Evolutionary conservation across 805 yeast genomes (phyloP).

Genomic region (Candida michaelii): DNA sequence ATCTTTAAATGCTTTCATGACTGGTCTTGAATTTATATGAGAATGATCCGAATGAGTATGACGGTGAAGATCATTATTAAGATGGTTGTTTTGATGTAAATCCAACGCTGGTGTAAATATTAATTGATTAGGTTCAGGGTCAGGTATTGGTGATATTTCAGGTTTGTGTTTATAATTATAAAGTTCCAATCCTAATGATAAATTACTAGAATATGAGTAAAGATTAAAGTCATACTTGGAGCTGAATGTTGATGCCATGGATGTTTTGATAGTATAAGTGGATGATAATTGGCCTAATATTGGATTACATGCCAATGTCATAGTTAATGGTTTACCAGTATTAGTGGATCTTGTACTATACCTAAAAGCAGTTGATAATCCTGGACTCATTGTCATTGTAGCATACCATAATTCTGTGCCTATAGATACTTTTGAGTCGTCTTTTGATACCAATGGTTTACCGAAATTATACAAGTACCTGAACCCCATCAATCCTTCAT

Average conservation of each 20-base stretch:
- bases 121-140: background rate
- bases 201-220: constrained; percentile 85
- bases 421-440: constrained; percentile 64
- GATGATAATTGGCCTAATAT: constrained; percentile 85
- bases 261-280: constrained; percentile 82
- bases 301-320: constrained; percentile 87
- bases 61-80: too few relatives aligned
- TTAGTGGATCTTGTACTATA: constrained; percentile 83
- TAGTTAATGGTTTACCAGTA: constrained; percentile 85
- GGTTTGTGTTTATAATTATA: constrained; percentile 47
- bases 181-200: constrained; percentile 82
- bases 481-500: constrained; percentile 80
- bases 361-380: constrained; percentile 79
- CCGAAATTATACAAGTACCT: constrained; percentile 73
- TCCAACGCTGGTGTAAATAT: background rate
- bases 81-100: too few relatives aligned
- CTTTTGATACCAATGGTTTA: constrained; percentile 36
- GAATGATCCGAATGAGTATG: constrained; percentile 2
- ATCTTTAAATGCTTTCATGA: constrained; percentile 51
- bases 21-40: constrained; percentile 10
- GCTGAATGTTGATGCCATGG: constrained; percentile 70
- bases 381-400: constrained; percentile 80
- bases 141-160: background rate
- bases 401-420: constrained; percentile 94
- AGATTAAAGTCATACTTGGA: constrained; percentile 87